phyloP scores from a whole-genome alignment of 164 flowering plant genomes.

The Kingdonia uniflora region DNA sequence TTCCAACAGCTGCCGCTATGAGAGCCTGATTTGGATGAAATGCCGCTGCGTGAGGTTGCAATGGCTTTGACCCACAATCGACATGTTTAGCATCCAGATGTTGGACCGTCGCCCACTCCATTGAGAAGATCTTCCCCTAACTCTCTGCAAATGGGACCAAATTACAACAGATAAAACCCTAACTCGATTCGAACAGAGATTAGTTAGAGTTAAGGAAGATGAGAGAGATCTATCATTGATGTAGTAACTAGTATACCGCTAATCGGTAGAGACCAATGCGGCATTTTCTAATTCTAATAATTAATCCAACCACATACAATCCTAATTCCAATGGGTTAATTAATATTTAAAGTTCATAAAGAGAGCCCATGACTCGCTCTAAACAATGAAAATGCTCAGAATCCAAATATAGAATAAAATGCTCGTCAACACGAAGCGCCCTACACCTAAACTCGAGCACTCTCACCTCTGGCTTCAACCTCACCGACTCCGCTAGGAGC shows the following conservation, averaged over 20 bases:
- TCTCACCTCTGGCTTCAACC: constrained; percentile 35
- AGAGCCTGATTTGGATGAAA: constrained; percentile 86
- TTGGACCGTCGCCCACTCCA: constrained; percentile 98
- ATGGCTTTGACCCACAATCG: constrained; percentile 52
- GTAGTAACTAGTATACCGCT: too few relatives aligned
- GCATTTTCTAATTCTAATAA: too few relatives aligned
- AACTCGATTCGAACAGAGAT: too few relatives aligned
- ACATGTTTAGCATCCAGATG: constrained; percentile 93
- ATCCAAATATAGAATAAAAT: constrained; percentile 69
- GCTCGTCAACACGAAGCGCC: constrained; percentile 82
- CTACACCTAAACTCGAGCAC: constrained; percentile 98
- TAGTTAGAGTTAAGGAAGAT: too few relatives aligned
- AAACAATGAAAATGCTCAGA: constrained; percentile 69
- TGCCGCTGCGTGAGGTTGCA: constrained; percentile 95
- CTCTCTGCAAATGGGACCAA: too few relatives aligned
- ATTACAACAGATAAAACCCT: too few relatives aligned
- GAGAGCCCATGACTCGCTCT: constrained; percentile 87
- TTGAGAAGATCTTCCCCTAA: too few relatives aligned
- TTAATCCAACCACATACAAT: too few relatives aligned
- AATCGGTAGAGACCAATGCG: too few relatives aligned
- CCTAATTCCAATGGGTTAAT: too few relatives aligned
- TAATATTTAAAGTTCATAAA: too few relatives aligned
- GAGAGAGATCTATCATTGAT: too few relatives aligned
- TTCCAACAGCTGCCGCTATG: constrained; percentile 70
- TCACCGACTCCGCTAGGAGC: constrained; percentile 58